Evolutionary conservation across 2,329 filamentous ascomycete genomes (phyloP).

Genomic region (Diaporthe batatas): DNA sequence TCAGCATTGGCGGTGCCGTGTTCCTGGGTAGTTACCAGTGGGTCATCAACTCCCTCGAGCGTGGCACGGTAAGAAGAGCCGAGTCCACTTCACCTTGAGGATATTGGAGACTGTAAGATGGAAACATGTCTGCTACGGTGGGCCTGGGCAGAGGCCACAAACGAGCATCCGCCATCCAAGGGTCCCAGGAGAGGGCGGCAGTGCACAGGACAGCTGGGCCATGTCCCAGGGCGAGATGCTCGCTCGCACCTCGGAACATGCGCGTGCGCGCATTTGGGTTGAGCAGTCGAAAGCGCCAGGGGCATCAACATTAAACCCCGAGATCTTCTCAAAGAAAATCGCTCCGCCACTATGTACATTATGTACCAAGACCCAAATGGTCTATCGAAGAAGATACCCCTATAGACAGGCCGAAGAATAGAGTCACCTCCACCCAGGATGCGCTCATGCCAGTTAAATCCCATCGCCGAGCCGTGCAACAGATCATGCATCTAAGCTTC

Average conservation of each 20-base stretch:
- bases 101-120: not conserved
- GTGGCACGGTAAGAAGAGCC: conserved; percentile 43
- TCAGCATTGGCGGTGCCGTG: conserved; percentile 92
- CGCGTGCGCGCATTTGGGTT: not conserved
- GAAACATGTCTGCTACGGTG: not conserved
- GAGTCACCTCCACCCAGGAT: not conserved
- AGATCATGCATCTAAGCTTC: conserved; percentile 18
- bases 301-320: conserved; percentile 22
- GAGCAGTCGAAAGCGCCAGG: not conserved
- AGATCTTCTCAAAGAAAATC: not conserved
- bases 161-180: not conserved
- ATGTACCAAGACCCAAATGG: conserved; percentile 35
- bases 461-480: not conserved
- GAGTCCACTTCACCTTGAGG: conserved; percentile 1
- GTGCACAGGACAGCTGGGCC: not conserved
- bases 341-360: conserved; percentile 35
- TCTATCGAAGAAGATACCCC: conserved; percentile 35
- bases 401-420: conserved; percentile 35
- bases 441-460: not conserved
- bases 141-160: not conserved
- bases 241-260: not conserved
- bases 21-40: conserved; percentile 96
- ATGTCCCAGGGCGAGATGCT: not conserved
- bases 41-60: conserved; percentile 80
- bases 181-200: not conserved